Base-by-base conservation (phyloP, 306 rosid genomes). In the Trichosanthes truncata region DNA sequence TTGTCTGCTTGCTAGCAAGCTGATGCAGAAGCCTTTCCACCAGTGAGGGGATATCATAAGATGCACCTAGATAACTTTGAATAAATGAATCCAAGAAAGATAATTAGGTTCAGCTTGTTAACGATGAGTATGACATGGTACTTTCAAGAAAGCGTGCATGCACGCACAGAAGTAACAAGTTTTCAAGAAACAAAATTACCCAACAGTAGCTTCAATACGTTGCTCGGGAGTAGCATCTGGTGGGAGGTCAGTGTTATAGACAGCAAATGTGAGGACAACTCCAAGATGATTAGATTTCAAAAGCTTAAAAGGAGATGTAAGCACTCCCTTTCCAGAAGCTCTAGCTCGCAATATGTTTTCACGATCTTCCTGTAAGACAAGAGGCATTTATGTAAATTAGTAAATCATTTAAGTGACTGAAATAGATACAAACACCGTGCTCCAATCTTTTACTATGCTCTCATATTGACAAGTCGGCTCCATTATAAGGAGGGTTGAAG, bases 21-120 rank as follows among this genome's bases (percentile, higher is more conserved):
- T 95, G 98, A 85, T 95, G 93, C 80, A 95, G 90, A 84, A 95
- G 98, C 89, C 92, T 95, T 88, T 95, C 97, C 83, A 95, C 98
- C 62, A 95, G 85, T 25, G 98, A 95, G 23, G 96, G 98, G 66
- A 95, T 92, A 82, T 95, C 98, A 33, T 95, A 95, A 59, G 97
- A 90, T 60, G 98, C 98, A 79, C 98, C 98, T 35, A 95, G 87
- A 87, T 95, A 95, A 83, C 98, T 94, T 80, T 78, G 62, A 78
- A 23, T 71, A 69, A 82, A 45, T 29, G 67, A 61, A 45, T 78
- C 72, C 77, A 66, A 76, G 55, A 20, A 75, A 62, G 76, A 55
- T 45, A 81, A 84, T 78, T 43, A 87, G 52, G 14, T 65, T 76
- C 79, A 68, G 83, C 79, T 74, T 62, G 59, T 80, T 2, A 48